These are phyloP conservation scores for Ustilago esculenta DNA, from an alignment of 1,284 basidiomycete genomes.

Conservation along the genomic window DNA sequence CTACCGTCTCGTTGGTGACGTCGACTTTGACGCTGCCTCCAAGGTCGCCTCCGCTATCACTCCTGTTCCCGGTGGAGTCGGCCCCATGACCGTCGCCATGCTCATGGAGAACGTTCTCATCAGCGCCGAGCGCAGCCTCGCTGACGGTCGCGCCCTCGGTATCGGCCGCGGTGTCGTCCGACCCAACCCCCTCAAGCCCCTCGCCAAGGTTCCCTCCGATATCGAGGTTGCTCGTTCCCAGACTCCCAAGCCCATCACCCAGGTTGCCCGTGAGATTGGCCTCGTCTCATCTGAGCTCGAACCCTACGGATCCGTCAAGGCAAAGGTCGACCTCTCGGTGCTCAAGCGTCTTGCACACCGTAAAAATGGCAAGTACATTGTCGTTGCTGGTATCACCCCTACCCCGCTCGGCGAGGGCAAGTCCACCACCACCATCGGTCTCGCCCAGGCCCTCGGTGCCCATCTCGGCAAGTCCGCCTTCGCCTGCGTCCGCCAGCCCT, in stretches of 20 bases:
- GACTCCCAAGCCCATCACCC: slow-evolving; percentile 85
- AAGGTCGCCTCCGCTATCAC: slow-evolving; percentile 88
- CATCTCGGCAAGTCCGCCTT: slow-evolving; percentile 92
- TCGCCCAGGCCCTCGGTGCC: slow-evolving; percentile 95
- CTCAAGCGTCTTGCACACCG: slow-evolving; percentile 85
- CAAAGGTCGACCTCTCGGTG: slow-evolving; percentile 91
- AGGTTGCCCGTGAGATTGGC: slow-evolving; percentile 89
- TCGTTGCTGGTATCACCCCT: slow-evolving; percentile 96
- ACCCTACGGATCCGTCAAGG: slow-evolving; percentile 94
- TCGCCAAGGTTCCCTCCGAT: slow-evolving; percentile 80
- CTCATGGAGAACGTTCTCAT: slow-evolving; percentile 94
- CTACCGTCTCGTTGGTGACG: slow-evolving; percentile 94
- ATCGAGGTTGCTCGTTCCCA: slow-evolving; percentile 97
- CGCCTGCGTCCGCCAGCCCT: slow-evolving; percentile 98
- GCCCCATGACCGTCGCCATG: slow-evolving; percentile 99
- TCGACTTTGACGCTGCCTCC: slow-evolving; percentile 83
- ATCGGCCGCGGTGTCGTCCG: slow-evolving; percentile 74
- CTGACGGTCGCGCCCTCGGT: slow-evolving; percentile 75
- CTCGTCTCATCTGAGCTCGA: slow-evolving; percentile 87
- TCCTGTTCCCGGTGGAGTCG: slow-evolving; percentile 92
- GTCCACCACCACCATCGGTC: slow-evolving; percentile 96
- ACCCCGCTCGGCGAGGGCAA: slow-evolving; percentile 98
- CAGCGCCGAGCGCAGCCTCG: slow-evolving; percentile 80
- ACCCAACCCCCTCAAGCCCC: slow-evolving; percentile 80
- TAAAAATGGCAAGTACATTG: slow-evolving; percentile 94